These are phyloP conservation scores for Lactuca sativa DNA, from an alignment of 129 eudicot species.

Conservation along the genomic window DNA sequence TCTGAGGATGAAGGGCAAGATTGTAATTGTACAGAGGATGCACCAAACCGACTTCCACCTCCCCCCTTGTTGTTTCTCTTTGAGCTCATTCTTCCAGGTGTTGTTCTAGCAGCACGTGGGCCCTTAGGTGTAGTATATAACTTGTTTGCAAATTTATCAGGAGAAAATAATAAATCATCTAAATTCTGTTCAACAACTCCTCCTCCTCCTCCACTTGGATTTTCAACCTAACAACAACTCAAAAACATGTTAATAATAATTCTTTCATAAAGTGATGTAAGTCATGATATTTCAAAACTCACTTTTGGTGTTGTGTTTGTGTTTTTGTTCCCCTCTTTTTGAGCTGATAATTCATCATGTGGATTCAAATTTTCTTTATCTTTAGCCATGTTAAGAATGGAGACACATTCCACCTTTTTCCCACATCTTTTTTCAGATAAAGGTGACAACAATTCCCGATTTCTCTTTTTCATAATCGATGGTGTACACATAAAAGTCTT, in stretches of 20 bases:
- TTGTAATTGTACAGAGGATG: constrained; percentile 19
- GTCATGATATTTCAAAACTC: not conserved
- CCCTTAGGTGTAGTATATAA: constrained; percentile 24
- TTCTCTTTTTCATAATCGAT: constrained; percentile 75
- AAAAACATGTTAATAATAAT: no score
- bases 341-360: constrained; percentile 12
- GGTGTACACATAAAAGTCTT: constrained; percentile 63
- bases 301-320: constrained; percentile 18
- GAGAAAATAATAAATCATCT: constrained; percentile 45
- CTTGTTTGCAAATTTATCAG: constrained; percentile 40
- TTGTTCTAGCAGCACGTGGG: constrained; percentile 30
- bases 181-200: constrained; percentile 42
- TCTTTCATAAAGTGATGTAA: no score
- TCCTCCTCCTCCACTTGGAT: constrained; percentile 30
- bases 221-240: constrained; percentile 17
- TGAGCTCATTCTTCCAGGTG: constrained; percentile 34
- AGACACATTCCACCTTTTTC: constrained; percentile 51
- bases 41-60: constrained; percentile 33
- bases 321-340: constrained; percentile 23
- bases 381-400: constrained; percentile 13
- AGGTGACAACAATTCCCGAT: constrained; percentile 72
- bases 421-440: constrained; percentile 62
- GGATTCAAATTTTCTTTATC: constrained; percentile 58
- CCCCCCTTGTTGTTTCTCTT: constrained; percentile 34
- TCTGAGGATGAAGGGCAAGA: constrained; percentile 30